Percentiles rank a stretch among this genome's conserved stretches.
phyloP scores from a whole-genome alignment of 176 grass and related monocot genomes.

The Hordeum marinum region DNA sequence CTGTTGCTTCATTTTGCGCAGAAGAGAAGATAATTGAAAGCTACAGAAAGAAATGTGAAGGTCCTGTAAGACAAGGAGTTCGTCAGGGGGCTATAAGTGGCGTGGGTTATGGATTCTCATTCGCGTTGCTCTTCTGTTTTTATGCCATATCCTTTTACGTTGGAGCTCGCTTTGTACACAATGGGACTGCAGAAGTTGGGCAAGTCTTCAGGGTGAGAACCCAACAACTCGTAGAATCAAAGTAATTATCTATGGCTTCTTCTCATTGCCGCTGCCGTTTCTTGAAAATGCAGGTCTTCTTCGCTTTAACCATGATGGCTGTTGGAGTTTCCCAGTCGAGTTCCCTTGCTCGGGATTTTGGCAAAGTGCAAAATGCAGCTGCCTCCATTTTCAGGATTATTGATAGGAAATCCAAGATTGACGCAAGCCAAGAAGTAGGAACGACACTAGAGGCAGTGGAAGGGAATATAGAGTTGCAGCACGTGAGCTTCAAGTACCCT shows the following conservation, averaged over 20 bases:
- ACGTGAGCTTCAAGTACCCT: constrained; percentile 66
- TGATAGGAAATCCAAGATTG: constrained; percentile 66
- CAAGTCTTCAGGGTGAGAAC: constrained; percentile 59
- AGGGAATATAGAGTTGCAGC: constrained; percentile 58
- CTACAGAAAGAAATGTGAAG: constrained; percentile 56
- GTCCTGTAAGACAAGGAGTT: constrained; percentile 51
- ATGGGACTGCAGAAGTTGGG: constrained; percentile 40
- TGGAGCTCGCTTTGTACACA: constrained; percentile 47
- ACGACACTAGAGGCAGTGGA: constrained; percentile 22
- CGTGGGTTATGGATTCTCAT: constrained; percentile 55
- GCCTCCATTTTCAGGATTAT: constrained; percentile 63
- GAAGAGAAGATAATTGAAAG: constrained; percentile 47
- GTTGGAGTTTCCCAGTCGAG: constrained; percentile 57
- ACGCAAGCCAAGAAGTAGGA: constrained; percentile 54
- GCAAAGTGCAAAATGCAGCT: constrained; percentile 56
- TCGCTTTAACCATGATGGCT: constrained; percentile 67
- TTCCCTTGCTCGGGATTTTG: constrained; percentile 46
- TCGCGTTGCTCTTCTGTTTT: constrained; percentile 52
- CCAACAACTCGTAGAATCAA: not conserved
- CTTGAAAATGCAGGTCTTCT: constrained; percentile 56
- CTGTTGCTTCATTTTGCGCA: constrained; percentile 61
- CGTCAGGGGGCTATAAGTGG: constrained; percentile 60
- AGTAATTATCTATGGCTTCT: not conserved
- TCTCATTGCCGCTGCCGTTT: not conserved
- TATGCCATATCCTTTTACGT: constrained; percentile 70